Evolutionary conservation across 176 grass and related monocot genomes (phyloP), one percentile per base, ranked within the genome.

Genomic region (Triticum monococcum): DNA sequence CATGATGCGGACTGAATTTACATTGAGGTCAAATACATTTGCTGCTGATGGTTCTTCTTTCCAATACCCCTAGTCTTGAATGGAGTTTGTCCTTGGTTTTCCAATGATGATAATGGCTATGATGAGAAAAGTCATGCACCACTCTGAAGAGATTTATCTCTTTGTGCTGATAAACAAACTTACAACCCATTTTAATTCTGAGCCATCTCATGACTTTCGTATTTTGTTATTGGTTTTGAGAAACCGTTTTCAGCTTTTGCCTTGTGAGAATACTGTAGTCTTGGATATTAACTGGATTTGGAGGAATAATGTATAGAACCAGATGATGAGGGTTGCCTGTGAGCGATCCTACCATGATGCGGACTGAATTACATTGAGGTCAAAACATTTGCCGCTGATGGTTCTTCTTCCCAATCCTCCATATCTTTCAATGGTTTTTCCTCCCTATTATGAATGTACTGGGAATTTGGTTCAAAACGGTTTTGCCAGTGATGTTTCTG

Each of bases 401-500:
- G 60, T 24, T 63, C 59, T 22, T 22, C 57, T 5, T 17, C 5
- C 14, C 14, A 54, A 17, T 54, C 50, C 16, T 54, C 50, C 50
- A 3, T 54, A 20, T 20, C 14, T 20, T 57, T 8, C 8, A 10
- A 24, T 62, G 59, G 0, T 23, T n/a, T 56, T 62, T 62, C 2
- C 8, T 61, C 17, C 17, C 17, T 18, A 0, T 56, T 56, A 6
- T 54, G 1, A 18, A 7, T 54, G 52, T 16, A 0, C 2, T 54
- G 0, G 16, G 43, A 4, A 13, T 46, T 3, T 46, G 43, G 3
- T 13, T 46, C 0, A 14, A 48, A 48, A 48, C 1, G 0, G 38
- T 23, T 6, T 68, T 30, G 50, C 73, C 14, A 13, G 3, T 72
- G 77, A 91, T 76, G 78, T 85, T 94, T 80, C 32, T 91, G 84